phyloP scores from a whole-genome alignment of 345 rosid genomes.

The Physaria fendleri region DNA sequence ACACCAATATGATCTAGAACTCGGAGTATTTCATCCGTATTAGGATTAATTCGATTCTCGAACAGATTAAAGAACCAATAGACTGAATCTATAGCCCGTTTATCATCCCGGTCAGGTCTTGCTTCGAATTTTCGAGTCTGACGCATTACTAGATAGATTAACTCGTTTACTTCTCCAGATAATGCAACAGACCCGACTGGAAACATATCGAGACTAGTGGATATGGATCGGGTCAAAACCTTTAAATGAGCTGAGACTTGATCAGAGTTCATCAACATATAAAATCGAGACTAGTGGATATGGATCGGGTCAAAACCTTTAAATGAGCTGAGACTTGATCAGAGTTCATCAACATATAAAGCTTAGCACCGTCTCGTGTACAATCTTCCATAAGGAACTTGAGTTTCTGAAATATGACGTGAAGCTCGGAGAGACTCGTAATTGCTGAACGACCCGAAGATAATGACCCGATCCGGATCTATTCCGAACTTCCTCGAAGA shows the following conservation, averaged over 20 bases:
- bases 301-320: conserved; percentile 38
- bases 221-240: conserved; percentile 39
- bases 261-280: conserved; percentile 51
- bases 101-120: conserved; percentile 40
- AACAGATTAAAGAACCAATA: conserved; percentile 39
- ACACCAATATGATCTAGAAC: conserved; percentile 51
- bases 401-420: conserved; percentile 55
- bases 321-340: conserved; percentile 49
- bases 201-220: conserved; percentile 52
- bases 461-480: conserved; percentile 9
- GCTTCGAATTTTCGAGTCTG: conserved; percentile 50
- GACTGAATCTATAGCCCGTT: conserved; percentile 31
- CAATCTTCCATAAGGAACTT: conserved; percentile 55
- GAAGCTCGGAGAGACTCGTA: conserved; percentile 63
- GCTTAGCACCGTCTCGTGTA: conserved; percentile 49
- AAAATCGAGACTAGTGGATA: conserved; percentile 52
- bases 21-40: conserved; percentile 25
- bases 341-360: conserved; percentile 54
- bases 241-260: conserved; percentile 48
- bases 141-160: conserved; percentile 36
- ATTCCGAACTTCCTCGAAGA: conserved; percentile 47
- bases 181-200: conserved; percentile 39
- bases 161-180: conserved; percentile 47
- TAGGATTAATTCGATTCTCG: conserved; percentile 43
- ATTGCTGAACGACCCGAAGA: conserved; percentile 19